A percentile compares a stretch with the other conserved stretches of the same genome.
Conservation (phyloP, 2,329 filamentous ascomycete genomes). For the Hirsutella minnesotensis region DNA sequence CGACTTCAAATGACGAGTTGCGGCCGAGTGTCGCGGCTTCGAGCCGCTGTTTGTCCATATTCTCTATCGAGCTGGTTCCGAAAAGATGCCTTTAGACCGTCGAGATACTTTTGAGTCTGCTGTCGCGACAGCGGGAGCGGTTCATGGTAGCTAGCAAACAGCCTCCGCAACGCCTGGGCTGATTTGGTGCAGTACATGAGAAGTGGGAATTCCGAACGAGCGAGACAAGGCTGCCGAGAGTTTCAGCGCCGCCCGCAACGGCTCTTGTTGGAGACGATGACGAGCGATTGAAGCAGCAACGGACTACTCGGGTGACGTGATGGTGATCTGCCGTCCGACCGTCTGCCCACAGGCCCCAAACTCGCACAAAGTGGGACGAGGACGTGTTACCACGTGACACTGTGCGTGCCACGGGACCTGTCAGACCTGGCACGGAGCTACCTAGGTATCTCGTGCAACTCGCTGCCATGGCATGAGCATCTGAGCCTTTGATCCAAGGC, state of each 20-base stretch:
- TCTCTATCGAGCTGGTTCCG: conserved; percentile 45
- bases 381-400: no score
- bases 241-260: no score
- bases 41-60: conserved; percentile 29
- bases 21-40: conserved; percentile 24
- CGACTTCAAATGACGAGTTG: conserved; percentile 37
- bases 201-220: no score
- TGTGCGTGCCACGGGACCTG: no score
- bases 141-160: conserved; percentile 34
- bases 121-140: conserved; percentile 36
- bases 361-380: no score
- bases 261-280: neutral
- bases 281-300: neutral
- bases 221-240: no score
- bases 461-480: no score
- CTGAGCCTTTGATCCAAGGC: no score
- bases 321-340: no score
- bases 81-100: conserved; percentile 45
- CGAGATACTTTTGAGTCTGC: conserved; percentile 42
- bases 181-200: conserved; percentile 28
- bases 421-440: no score
- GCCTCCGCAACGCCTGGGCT: conserved; percentile 23
- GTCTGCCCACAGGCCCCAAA: no score
- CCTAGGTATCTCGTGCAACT: no score
- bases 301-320: neutral